Conservation (phyloP, 2,329 filamentous ascomycete genomes). For the Xylaria sp. region DNA sequence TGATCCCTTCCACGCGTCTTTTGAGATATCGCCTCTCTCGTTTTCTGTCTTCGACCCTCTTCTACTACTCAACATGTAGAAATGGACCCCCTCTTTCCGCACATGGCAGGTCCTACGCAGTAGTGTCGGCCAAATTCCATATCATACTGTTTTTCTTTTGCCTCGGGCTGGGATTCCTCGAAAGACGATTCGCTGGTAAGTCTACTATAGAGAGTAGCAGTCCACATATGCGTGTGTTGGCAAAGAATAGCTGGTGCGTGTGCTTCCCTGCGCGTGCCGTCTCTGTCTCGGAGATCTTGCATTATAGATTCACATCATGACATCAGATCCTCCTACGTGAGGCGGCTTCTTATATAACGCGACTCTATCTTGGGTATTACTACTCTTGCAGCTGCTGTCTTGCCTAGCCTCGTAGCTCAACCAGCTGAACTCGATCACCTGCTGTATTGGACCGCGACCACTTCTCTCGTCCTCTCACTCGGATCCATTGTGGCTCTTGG, state of each 20-base stretch:
- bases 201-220: not conserved
- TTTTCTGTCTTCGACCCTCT: not conserved
- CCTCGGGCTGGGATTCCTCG: slow-evolving; percentile 8
- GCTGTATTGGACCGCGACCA: slow-evolving; percentile 23
- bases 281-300: slow-evolving; percentile 15
- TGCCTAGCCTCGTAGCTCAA: slow-evolving; percentile 20
- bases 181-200: not conserved
- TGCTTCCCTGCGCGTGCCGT: slow-evolving; percentile 29
- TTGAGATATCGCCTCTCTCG: slow-evolving; percentile 13
- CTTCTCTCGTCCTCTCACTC: slow-evolving; percentile 15
- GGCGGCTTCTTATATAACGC: slow-evolving; percentile 14
- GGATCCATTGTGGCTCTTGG: slow-evolving; percentile 8
- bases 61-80: not conserved
- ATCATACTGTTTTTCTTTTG: not conserved
- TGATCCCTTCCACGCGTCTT: slow-evolving; percentile 39
- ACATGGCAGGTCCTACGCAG: slow-evolving; percentile 39
- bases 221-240: slow-evolving; percentile 31
- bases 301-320: slow-evolving; percentile 33
- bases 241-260: slow-evolving; percentile 11
- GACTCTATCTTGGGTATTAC: slow-evolving; percentile 11
- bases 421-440: slow-evolving; percentile 39
- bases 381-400: slow-evolving; percentile 13
- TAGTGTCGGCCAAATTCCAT: slow-evolving; percentile 32
- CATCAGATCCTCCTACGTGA: slow-evolving; percentile 32
- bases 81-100: slow-evolving; percentile 14